phyloP scores from a whole-genome alignment of 768 basidiomycete genomes.

The Boletus insuetus region DNA sequence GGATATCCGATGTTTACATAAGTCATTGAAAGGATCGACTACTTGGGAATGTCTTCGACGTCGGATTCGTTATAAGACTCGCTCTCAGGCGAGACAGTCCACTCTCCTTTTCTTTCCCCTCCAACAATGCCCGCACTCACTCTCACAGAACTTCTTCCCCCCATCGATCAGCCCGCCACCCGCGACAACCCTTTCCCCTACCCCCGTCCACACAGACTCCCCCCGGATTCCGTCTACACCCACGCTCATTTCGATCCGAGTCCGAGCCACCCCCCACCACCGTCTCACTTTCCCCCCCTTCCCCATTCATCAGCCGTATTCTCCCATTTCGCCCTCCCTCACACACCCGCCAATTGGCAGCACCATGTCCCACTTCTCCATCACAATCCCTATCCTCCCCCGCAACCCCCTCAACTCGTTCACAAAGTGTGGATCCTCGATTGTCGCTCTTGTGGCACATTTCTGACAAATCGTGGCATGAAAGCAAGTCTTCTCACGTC shows the following conservation, averaged over 20 bases:
- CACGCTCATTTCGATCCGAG: conserved; percentile 26
- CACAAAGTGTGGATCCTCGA: conserved; percentile 83
- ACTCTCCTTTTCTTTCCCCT: conserved; percentile 18
- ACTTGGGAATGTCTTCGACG: conserved; percentile 22
- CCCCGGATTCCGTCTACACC: conserved; percentile 13
- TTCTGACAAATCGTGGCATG: conserved; percentile 84
- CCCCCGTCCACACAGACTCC: conserved; percentile 20
- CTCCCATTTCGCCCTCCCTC: conserved; percentile 25
- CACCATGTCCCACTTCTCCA: conserved; percentile 36
- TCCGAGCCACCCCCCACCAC: background rate
- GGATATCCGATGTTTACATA: conserved; percentile 25
- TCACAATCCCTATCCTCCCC: conserved; percentile 42
- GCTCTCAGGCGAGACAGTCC: conserved; percentile 35
- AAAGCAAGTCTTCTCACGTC: conserved; percentile 46
- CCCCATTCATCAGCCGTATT: conserved; percentile 24
- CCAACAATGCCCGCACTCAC: conserved; percentile 31
- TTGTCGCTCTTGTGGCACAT: conserved; percentile 69
- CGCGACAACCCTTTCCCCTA: conserved; percentile 19
- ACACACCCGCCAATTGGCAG: conserved; percentile 28
- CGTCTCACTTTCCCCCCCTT: conserved; percentile 13
- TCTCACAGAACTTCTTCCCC: conserved; percentile 3
- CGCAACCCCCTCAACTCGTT: conserved; percentile 38
- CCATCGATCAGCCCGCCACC: conserved; percentile 5
- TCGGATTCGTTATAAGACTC: conserved; percentile 31
- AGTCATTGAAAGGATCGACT: conserved; percentile 21